Percentiles rank a stretch among this genome's conserved stretches.
Conservation (phyloP, 1,284 basidiomycete species). For the Pseudozyma hubeiensis region DNA sequence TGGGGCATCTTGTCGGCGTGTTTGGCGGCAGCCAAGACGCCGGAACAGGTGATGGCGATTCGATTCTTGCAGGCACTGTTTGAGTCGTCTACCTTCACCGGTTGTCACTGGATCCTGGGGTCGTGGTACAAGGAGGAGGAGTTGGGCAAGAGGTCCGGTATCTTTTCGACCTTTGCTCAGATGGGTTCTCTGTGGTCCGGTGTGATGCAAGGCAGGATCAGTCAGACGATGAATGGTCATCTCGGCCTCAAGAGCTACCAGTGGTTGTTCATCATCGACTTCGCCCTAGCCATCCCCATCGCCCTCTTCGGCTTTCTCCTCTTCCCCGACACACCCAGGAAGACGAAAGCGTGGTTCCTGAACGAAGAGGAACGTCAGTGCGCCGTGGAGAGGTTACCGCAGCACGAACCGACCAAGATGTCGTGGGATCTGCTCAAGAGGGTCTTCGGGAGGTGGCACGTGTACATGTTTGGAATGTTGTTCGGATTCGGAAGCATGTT, state of each 20-base stretch:
- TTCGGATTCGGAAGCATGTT: constrained; percentile 76
- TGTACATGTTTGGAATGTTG: constrained; percentile 67
- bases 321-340: constrained; percentile 78
- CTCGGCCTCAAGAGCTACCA: constrained; percentile 77
- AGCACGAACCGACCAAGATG: constrained; percentile 71
- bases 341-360: constrained; percentile 77
- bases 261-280: constrained; percentile 81
- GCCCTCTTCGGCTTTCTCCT: constrained; percentile 78
- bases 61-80: constrained; percentile 80
- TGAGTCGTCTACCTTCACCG: constrained; percentile 73
- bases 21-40: constrained; percentile 40
- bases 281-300: constrained; percentile 77
- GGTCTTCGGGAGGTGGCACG: constrained; percentile 76
- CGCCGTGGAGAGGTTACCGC: constrained; percentile 47
- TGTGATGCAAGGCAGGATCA: constrained; percentile 77
- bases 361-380: constrained; percentile 72
- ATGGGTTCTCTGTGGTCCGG: constrained; percentile 75
- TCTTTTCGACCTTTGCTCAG: constrained; percentile 78
- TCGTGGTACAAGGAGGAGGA: constrained; percentile 80
- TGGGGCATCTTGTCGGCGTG: constrained; percentile 58
- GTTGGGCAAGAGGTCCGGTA: constrained; percentile 78
- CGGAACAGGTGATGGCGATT: constrained; percentile 76
- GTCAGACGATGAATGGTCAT: constrained; percentile 74
- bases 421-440: constrained; percentile 70
- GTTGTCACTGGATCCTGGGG: constrained; percentile 76